Evolutionary conservation across 2,329 filamentous ascomycete species (phyloP).

Genomic region (Uncinocarpus reesii): DNA sequence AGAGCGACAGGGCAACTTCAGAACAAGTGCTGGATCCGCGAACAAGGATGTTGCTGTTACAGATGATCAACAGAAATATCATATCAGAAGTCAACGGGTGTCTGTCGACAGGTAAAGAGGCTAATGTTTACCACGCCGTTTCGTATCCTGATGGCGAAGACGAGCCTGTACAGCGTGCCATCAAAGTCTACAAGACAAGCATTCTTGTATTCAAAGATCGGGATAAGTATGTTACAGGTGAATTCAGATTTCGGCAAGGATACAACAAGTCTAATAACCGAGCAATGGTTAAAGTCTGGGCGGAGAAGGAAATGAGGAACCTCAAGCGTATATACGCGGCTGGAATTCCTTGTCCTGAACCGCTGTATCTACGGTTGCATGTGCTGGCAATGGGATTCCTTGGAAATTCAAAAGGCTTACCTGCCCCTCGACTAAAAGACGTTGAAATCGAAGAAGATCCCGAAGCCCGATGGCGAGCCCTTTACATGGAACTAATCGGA

Average conservation of each 20-base stretch:
- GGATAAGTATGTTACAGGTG: slow-evolving; percentile 88
- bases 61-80: slow-evolving; percentile 87
- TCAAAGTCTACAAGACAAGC: slow-evolving; percentile 98
- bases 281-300: slow-evolving; percentile 97
- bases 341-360: slow-evolving; percentile 83
- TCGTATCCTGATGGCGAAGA: slow-evolving; percentile 44
- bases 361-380: slow-evolving; percentile 79
- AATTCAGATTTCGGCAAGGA: slow-evolving; percentile 80
- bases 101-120: slow-evolving; percentile 93
- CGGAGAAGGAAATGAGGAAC: slow-evolving; percentile 96
- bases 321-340: slow-evolving; percentile 71
- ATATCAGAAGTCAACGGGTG: slow-evolving; percentile 90
- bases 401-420: slow-evolving; percentile 74
- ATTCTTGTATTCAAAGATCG: slow-evolving; percentile 97
- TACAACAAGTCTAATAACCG: slow-evolving; percentile 92
- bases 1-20: slow-evolving; percentile 82
- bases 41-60: slow-evolving; percentile 87
- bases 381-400: slow-evolving; percentile 93
- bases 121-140: slow-evolving; percentile 91
- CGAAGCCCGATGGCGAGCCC: slow-evolving; percentile 60
- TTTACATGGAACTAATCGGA: slow-evolving; percentile 75
- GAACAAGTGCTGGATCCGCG: slow-evolving; percentile 91
- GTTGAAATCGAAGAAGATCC: slow-evolving; percentile 61
- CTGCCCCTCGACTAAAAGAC: slow-evolving; percentile 80
- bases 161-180: slow-evolving; percentile 62